Percentiles rank a stretch among this genome's conserved stretches.
Conservation (phyloP, 306 rosid species). For the Cicer bijugum region DNA sequence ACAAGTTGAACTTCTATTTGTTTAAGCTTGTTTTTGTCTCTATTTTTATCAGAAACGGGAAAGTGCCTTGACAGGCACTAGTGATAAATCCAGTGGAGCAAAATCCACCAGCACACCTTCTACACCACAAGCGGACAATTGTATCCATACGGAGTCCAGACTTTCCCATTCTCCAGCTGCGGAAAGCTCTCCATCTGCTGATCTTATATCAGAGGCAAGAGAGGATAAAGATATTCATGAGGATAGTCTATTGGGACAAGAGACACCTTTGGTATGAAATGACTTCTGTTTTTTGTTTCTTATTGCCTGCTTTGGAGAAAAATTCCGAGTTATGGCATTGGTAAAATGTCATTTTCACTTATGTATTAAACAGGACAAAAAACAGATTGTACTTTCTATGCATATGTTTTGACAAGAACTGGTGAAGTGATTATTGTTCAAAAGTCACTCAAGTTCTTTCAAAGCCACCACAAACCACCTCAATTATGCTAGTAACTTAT, state of each 20-base stretch:
- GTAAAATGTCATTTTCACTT: constrained; percentile 32
- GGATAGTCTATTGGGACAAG: constrained; percentile 74
- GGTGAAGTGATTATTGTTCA: constrained; percentile 19
- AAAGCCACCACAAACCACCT: constrained; percentile 29
- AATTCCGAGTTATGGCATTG: constrained; percentile 37
- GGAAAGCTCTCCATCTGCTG: constrained; percentile 81
- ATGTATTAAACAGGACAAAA: constrained; percentile 6
- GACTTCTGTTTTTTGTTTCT: constrained; percentile 33
- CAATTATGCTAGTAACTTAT: constrained; percentile 21
- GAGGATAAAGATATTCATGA: constrained; percentile 68
- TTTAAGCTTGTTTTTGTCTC: constrained; percentile 45
- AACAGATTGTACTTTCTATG: not conserved
- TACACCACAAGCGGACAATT: constrained; percentile 85
- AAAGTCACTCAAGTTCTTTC: constrained; percentile 36
- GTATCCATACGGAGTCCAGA: constrained; percentile 69
- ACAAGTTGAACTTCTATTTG: constrained; percentile 37
- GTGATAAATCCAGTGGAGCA: constrained; percentile 92
- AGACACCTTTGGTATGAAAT: constrained; percentile 79
- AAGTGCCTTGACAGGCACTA: constrained; percentile 65
- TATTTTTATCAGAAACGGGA: constrained; percentile 84
- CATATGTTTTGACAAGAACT: constrained; percentile 28
- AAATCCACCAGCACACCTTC: constrained; percentile 87
- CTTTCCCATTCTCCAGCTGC: constrained; percentile 69
- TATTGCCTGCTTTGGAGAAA: constrained; percentile 32
- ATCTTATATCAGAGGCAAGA: constrained; percentile 65